These are phyloP conservation scores for Saccharomycopsis fodiens DNA, from an alignment of 805 yeast species.

Conservation along the genomic window DNA sequence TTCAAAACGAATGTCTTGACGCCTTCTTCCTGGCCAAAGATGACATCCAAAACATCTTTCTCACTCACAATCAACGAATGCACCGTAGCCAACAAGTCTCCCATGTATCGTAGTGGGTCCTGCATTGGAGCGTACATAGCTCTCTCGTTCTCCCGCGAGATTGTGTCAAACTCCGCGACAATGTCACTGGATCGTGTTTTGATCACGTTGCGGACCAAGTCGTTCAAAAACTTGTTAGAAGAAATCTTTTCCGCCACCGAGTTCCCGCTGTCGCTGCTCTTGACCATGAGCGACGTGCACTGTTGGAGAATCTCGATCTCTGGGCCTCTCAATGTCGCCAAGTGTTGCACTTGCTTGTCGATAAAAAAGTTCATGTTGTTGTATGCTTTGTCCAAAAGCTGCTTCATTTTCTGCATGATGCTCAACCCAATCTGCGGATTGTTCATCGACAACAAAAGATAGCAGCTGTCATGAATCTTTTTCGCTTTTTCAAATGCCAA, in stretches of 20 bases:
- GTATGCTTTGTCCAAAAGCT: constrained; percentile 43
- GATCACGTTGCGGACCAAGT: constrained; percentile 54
- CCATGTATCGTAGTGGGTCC: constrained; percentile 76
- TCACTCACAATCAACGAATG: constrained; percentile 86
- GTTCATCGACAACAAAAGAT: constrained; percentile 61
- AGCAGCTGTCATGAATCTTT: constrained; percentile 57
- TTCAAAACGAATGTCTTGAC: constrained; percentile 33
- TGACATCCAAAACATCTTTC: constrained; percentile 58
- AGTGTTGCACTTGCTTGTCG: constrained; percentile 21
- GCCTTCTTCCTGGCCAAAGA: constrained; percentile 40
- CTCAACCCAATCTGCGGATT: constrained; percentile 58
- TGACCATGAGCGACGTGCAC: constrained; percentile 5
- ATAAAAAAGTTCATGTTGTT: constrained; percentile 43
- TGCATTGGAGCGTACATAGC: constrained; percentile 63
- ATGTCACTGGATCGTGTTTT: constrained; percentile 60
- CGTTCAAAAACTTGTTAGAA: constrained; percentile 39
- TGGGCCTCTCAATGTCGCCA: constrained; percentile 22
- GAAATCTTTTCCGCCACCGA: constrained; percentile 24
- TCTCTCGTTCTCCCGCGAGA: constrained; percentile 23
- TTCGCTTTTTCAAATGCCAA: constrained; percentile 52
- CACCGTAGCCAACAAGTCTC: constrained; percentile 82
- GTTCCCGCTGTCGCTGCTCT: constrained; percentile 3
- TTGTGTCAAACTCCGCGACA: constrained; percentile 49
- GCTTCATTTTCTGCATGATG: constrained; percentile 52
- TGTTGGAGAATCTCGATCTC: constrained; percentile 8